These are phyloP conservation scores for Panicum hallii DNA, from an alignment of 202 grass and related monocot genomes.

Conservation along the genomic window DNA sequence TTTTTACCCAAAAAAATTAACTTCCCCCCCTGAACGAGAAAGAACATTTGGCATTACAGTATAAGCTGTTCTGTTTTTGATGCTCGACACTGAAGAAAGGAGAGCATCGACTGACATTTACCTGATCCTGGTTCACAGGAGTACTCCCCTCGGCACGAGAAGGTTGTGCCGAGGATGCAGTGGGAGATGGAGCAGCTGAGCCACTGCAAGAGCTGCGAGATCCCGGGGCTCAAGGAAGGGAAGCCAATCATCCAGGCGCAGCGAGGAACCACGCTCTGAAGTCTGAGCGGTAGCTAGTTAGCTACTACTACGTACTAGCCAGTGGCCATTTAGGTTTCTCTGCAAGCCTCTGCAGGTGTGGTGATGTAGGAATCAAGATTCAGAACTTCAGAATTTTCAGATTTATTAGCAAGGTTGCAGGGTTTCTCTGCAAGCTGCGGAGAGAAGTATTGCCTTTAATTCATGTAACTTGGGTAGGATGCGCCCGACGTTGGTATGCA, in stretches of 20 bases:
- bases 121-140: conserved; percentile 40
- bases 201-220: conserved; percentile 59
- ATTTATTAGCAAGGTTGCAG: not conserved
- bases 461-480: conserved; percentile 29
- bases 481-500: not conserved
- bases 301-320: not conserved
- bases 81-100: not conserved
- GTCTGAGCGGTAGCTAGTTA: not conserved
- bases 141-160: conserved; percentile 68
- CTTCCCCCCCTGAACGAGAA: not conserved
- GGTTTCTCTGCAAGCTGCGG: not conserved
- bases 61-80: not conserved
- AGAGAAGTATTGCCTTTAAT: not conserved
- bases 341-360: not conserved
- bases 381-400: not conserved
- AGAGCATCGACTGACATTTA: not conserved
- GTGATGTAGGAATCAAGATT: not conserved
- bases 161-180: conserved; percentile 54
- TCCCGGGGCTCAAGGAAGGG: conserved; percentile 49
- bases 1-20: not conserved
- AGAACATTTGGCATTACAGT: not conserved
- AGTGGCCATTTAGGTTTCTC: not conserved
- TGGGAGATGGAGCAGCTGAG: conserved; percentile 66
- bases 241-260: conserved; percentile 39
- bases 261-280: conserved; percentile 47